phyloP scores from a whole-genome alignment of 495 filamentous ascomycete species.

The Lichina pygmaea region DNA sequence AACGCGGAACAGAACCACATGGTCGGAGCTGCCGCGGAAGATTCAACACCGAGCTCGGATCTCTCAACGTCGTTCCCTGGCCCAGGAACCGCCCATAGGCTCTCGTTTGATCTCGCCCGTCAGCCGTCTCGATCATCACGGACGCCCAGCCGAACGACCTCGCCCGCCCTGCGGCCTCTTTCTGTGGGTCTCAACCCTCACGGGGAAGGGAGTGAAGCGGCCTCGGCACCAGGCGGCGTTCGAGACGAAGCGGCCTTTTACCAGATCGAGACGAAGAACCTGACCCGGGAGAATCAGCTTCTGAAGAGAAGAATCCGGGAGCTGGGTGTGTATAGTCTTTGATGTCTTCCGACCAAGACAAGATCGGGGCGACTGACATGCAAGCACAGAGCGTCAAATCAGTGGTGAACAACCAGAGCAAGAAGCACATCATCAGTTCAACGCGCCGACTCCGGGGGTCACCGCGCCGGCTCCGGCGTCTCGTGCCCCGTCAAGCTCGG shows the following conservation, averaged over 20 bases:
- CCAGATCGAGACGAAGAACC: slow-evolving; percentile 70
- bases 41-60: slow-evolving; percentile 37
- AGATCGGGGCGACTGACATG: not conserved
- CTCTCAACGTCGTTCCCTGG: slow-evolving; percentile 25
- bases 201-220: slow-evolving; percentile 7
- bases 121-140: slow-evolving; percentile 17
- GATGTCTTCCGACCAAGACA: not conserved
- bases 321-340: slow-evolving; percentile 26
- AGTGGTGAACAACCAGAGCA: not conserved
- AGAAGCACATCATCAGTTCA: not conserved
- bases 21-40: slow-evolving; percentile 31
- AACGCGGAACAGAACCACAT: slow-evolving; percentile 64
- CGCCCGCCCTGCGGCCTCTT: slow-evolving; percentile 11
- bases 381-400: slow-evolving; percentile 1
- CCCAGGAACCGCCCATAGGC: slow-evolving; percentile 17
- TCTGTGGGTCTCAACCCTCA: slow-evolving; percentile 7
- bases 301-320: slow-evolving; percentile 62
- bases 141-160: slow-evolving; percentile 12
- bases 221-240: slow-evolving; percentile 5
- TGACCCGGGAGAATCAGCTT: slow-evolving; percentile 85
- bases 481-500: not conserved
- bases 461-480: not conserved
- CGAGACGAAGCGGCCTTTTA: slow-evolving; percentile 30
- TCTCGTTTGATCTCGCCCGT: slow-evolving; percentile 29
- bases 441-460: not conserved